A percentile compares a stretch with the other conserved stretches of the same genome.
phyloP scores from a whole-genome alignment of 371 early-diverging fungal genomes.

The Lichtheimia hyalospora region DNA sequence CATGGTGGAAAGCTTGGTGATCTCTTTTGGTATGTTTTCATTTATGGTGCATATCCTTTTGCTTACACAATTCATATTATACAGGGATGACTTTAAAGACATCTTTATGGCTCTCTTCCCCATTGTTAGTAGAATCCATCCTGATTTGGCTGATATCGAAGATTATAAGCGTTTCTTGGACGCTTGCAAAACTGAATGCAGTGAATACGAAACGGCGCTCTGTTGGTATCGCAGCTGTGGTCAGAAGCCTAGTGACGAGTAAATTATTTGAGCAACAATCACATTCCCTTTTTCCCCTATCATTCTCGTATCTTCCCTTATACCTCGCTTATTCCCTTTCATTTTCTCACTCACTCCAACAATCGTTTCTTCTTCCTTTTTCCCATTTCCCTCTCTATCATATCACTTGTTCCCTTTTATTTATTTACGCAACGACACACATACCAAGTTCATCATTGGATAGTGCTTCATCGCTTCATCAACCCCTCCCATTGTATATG shows the following conservation, averaged over 20 bases:
- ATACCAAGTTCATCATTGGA: no score
- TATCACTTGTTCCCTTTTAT: no score
- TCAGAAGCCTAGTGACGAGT: slow-evolving; percentile 1
- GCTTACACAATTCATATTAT: not conserved
- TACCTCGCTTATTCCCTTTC: no score
- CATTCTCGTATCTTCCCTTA: not conserved
- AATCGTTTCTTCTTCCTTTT: no score
- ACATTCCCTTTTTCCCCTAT: not conserved
- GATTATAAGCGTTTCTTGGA: slow-evolving; percentile 7
- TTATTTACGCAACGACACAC: no score
- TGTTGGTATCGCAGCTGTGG: slow-evolving; percentile 6
- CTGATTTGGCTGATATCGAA: slow-evolving; percentile 12
- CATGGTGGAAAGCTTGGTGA: slow-evolving; percentile 13
- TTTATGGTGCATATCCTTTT: not conserved
- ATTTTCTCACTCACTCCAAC: no score
- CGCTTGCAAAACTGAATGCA: slow-evolving; percentile 10
- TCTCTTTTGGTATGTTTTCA: slow-evolving; percentile 7
- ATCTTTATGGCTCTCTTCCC: slow-evolving; percentile 15
- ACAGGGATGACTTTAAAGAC: slow-evolving; percentile 28
- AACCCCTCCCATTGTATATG: no score
- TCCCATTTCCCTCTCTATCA: no score
- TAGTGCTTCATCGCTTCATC: no score
- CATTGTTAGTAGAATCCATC: slow-evolving; percentile 8
- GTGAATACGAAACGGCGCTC: slow-evolving; percentile 1
- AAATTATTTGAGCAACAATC: not conserved